Evolutionary conservation across 2,329 filamentous ascomycete species (phyloP).

Genomic region (Fusarium beomiforme): DNA sequence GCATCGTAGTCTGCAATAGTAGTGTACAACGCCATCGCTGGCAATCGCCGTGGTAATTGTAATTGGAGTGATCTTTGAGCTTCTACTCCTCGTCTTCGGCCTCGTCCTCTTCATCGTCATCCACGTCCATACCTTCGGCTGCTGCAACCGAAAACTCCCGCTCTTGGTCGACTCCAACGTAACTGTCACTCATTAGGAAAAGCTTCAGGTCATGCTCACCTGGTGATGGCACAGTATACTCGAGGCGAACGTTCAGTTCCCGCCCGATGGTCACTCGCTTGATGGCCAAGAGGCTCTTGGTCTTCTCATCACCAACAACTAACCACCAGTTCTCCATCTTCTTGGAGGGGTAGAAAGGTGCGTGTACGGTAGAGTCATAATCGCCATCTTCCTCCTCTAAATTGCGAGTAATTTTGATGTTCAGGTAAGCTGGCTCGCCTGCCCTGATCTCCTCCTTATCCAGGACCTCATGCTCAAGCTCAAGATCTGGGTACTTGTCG

Average conservation of each 20-base stretch:
- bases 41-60: conserved; percentile 27
- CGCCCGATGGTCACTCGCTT: conserved; percentile 90
- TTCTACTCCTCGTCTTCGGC: conserved; percentile 54
- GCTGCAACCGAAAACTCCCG: conserved; percentile 86
- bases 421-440: conserved; percentile 83
- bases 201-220: conserved; percentile 90
- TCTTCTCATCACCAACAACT: conserved; percentile 91
- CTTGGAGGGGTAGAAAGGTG: conserved; percentile 89
- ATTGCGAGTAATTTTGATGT: conserved; percentile 86
- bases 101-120: conserved; percentile 85
- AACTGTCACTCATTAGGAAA: conserved; percentile 97
- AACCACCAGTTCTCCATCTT: conserved; percentile 99
- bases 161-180: conserved; percentile 96
- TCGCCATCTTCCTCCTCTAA: conserved; percentile 70
- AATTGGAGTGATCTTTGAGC: conserved; percentile 23
- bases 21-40: conserved; percentile 46
- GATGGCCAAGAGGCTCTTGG: conserved; percentile 88
- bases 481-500: conserved; percentile 93
- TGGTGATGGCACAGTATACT: conserved; percentile 86
- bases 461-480: conserved; percentile 87
- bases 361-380: conserved; percentile 86
- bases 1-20: conserved; percentile 46
- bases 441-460: conserved; percentile 83
- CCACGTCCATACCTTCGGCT: conserved; percentile 94
- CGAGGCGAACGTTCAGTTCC: conserved; percentile 80